These are phyloP conservation scores for Mycena alexandri DNA, from an alignment of 768 basidiomycete species.

Conservation along the genomic window DNA sequence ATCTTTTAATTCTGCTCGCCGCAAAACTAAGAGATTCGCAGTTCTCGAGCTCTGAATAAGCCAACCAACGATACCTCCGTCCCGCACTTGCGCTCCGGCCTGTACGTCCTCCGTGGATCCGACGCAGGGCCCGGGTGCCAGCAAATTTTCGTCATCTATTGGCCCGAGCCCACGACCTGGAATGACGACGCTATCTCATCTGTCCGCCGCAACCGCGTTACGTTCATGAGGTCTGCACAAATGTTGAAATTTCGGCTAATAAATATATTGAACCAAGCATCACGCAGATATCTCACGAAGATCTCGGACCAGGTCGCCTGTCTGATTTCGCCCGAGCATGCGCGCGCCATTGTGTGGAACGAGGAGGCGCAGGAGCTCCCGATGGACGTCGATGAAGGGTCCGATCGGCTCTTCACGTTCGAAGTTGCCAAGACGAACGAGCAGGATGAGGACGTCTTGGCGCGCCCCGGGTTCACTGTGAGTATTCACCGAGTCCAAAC, in stretches of 20 bases:
- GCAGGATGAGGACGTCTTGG: constrained; percentile 63
- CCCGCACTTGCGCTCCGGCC: constrained; percentile 59
- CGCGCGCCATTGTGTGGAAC: constrained; percentile 58
- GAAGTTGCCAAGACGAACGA: constrained; percentile 67
- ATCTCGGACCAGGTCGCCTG: constrained; percentile 68
- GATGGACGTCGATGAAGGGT: constrained; percentile 53
- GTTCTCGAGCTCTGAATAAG: constrained; percentile 23
- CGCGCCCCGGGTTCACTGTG: constrained; percentile 62
- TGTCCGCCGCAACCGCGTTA: constrained; percentile 64
- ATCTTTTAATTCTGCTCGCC: not conserved
- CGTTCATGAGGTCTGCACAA: constrained; percentile 72
- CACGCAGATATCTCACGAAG: constrained; percentile 68
- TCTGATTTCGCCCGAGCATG: constrained; percentile 63
- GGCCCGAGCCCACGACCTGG: constrained; percentile 75
- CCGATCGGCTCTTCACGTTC: constrained; percentile 65
- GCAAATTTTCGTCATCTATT: constrained; percentile 64
- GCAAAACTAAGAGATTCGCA: constrained; percentile 14
- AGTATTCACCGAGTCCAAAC: not conserved
- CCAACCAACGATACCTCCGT: constrained; percentile 37
- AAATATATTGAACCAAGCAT: constrained; percentile 6
- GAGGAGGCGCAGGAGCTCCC: constrained; percentile 44
- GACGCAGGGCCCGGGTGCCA: constrained; percentile 28
- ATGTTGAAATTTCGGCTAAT: not conserved
- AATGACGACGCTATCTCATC: constrained; percentile 59
- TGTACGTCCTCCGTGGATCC: constrained; percentile 57